Conservation (phyloP, 768 basidiomycete species). For the Nevesoporus exiguus region DNA sequence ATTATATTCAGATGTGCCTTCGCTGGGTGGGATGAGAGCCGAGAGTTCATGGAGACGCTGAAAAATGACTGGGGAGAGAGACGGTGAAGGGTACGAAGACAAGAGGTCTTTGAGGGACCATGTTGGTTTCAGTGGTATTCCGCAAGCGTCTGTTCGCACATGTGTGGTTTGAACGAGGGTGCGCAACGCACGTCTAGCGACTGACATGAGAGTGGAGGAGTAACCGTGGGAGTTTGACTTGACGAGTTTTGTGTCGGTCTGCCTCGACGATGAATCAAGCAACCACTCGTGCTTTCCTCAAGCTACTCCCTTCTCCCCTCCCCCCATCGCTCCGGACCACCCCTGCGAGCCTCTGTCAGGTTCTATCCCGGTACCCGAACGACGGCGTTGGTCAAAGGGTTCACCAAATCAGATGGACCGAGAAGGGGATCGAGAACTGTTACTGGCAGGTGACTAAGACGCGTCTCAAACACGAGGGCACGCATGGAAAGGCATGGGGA, state of each 20-base stretch:
- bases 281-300: conserved; percentile 40
- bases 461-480: conserved; percentile 67
- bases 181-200: conserved; percentile 4
- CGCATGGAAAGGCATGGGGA: conserved; percentile 84
- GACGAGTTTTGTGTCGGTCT: background rate
- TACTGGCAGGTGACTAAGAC: conserved; percentile 77
- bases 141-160: conserved; percentile 49
- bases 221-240: conserved; percentile 10
- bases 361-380: conserved; percentile 64
- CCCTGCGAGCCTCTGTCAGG: conserved; percentile 68
- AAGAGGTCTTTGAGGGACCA: conserved; percentile 81
- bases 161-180: conserved; percentile 6
- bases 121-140: conserved; percentile 63
- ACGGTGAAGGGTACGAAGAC: conserved; percentile 72
- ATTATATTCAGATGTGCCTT: conserved; percentile 51
- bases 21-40: conserved; percentile 63
- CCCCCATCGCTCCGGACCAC: conserved; percentile 56
- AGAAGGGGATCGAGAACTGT: conserved; percentile 61
- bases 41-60: conserved; percentile 67
- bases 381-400: conserved; percentile 68
- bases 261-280: conserved; percentile 23
- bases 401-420: conserved; percentile 70
- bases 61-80: conserved; percentile 54
- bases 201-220: conserved; percentile 1
- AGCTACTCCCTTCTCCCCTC: conserved; percentile 53